Percentiles rank a stretch among this genome's conserved stretches.
Evolutionary conservation across 2,329 filamentous ascomycete genomes (phyloP).

Genomic region (Blumeria graminis): DNA sequence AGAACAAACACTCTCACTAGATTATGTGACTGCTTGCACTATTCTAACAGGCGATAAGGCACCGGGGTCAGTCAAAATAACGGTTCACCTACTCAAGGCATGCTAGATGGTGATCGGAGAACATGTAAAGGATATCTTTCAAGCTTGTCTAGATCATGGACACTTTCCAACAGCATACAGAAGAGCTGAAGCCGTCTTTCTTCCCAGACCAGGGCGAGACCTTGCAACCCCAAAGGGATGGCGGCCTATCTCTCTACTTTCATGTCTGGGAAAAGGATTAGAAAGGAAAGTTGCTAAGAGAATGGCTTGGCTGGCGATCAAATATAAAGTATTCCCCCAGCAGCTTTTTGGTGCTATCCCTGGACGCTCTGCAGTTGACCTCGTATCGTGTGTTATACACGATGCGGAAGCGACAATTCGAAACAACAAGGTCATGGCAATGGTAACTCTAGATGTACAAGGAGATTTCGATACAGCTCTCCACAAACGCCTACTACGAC

Average conservation of each 20-base stretch:
- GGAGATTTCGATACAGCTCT: background rate
- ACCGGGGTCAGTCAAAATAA: no score
- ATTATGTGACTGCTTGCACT: no score
- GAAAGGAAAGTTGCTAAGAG: background rate
- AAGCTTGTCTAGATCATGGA: no score
- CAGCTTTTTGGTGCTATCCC: background rate
- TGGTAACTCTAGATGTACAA: background rate
- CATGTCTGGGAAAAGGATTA: background rate
- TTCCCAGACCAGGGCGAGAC: background rate
- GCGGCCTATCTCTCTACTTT: background rate
- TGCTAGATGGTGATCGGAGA: no score
- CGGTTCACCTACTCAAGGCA: no score
- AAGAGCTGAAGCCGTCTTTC: background rate
- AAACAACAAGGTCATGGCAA: background rate
- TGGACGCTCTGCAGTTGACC: background rate
- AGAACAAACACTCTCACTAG: no score
- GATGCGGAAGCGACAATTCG: background rate
- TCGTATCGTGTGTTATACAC: background rate
- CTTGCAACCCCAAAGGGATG: background rate
- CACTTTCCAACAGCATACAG: no score
- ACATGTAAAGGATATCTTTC: no score
- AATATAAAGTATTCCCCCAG: background rate
- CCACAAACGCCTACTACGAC: background rate
- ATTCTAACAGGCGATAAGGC: no score
- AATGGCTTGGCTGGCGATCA: background rate